Base-by-base conservation (phyloP, 129 eudicot species). In the Dittrichia graveolens region DNA sequence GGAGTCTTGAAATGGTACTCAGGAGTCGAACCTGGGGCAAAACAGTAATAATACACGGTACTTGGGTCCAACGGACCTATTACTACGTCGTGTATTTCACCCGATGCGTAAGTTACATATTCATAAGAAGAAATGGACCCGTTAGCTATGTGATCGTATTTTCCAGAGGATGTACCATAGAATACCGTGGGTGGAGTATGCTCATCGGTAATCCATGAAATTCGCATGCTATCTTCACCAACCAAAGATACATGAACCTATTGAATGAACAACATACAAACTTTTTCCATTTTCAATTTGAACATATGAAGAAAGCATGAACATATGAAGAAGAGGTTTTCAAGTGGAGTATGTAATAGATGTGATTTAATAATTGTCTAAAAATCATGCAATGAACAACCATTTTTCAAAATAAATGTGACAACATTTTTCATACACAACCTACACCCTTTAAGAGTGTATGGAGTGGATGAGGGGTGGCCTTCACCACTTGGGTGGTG, bases 1-100 rank as follows among this genome's bases (percentile, higher is more conserved):
- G 96, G 90, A 44, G 96, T 90, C 72, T 83, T 85, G 85, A 90
- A 75, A 52, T 40, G 61, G 75, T 71, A 81, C 63, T 83, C 94
- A 1, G 62, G 82, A 38, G 80, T 60, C 0, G 88, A 68, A 41
- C 40, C 53, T 4, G 49, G 65, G 71, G 87, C 82, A 64, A 87
- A 85, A n/a, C 72, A 75, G 49, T 90, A 90, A 80, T 78, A 87
- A 54, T 91, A 85, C 1, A 66, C 40, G 19, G 91, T 85, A 59
- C 77, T 40, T 1, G 86, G 81, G 9, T 74, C 71, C 50, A 87
- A 62, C 10, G 97, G 97, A 31, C 91, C 97, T 39, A 85, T 79
- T 61, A 87, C 79, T 0, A 75, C 89, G 34, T 81, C 83, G 15
- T 87, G 89, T 50, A 90, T 83, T 59, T 83, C 70, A 5, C 95